Percentiles rank a stretch among this genome's conserved stretches.
Evolutionary conservation across 257 asterid genomes (phyloP).

Genomic region (Fraxinus excelsior): DNA sequence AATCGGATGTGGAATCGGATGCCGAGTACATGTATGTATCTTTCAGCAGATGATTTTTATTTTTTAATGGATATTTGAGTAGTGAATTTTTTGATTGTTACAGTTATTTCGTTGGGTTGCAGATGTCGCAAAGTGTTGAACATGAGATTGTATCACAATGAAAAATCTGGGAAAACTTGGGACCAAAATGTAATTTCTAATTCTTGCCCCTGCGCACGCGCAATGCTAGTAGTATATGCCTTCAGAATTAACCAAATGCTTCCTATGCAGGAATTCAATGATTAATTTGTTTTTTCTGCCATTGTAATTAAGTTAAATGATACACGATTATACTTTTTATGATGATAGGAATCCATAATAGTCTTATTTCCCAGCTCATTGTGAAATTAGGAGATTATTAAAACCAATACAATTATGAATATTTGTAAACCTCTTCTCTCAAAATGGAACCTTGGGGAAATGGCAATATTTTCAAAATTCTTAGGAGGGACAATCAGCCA

Average conservation of each 20-base stretch:
- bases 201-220: background rate
- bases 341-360: background rate
- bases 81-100: background rate
- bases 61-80: background rate
- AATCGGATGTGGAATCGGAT: conserved; percentile 42
- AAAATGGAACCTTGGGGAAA: background rate
- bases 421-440: background rate
- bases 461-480: background rate
- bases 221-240: background rate
- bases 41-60: background rate
- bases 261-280: background rate
- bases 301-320: background rate
- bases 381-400: background rate
- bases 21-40: conserved; percentile 44
- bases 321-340: background rate
- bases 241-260: background rate
- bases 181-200: conserved; percentile 74
- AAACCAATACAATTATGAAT: background rate
- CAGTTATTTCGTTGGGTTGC: conserved; percentile 34
- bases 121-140: conserved; percentile 96
- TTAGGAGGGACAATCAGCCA: background rate
- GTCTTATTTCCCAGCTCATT: background rate
- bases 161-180: conserved; percentile 72
- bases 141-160: conserved; percentile 80
- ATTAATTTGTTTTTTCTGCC: background rate